A percentile compares a stretch with the other conserved stretches of the same genome.
Evolutionary conservation across 345 rosid species (phyloP).

Genomic region (Hibiscus tridactylites): DNA sequence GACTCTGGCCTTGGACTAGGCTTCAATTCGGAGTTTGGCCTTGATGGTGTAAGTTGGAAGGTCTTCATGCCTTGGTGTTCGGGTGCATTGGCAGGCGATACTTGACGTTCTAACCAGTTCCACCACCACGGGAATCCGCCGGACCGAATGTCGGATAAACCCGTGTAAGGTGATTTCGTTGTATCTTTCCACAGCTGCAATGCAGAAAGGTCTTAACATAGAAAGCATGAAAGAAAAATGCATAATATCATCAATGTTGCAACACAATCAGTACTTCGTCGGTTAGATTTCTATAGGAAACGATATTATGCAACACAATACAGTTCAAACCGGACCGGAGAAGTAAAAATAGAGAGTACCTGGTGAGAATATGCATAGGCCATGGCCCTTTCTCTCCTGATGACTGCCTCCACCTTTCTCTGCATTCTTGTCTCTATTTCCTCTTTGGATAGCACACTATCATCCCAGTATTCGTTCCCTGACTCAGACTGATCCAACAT

Average conservation of each 20-base stretch:
- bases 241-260: no score
- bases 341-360: conserved; percentile 32
- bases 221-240: not conserved
- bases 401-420: conserved; percentile 67
- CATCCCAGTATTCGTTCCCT: conserved; percentile 71
- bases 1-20: conserved; percentile 51
- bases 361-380: conserved; percentile 84
- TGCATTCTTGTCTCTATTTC: conserved; percentile 68
- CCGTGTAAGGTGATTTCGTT: conserved; percentile 38
- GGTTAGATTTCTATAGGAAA: not conserved
- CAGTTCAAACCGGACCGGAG: not conserved
- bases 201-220: not conserved
- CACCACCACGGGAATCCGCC: conserved; percentile 91
- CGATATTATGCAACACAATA: not conserved
- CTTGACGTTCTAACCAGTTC: conserved; percentile 76
- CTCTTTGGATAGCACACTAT: conserved; percentile 66
- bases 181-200: conserved; percentile 53
- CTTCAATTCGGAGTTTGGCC: conserved; percentile 39
- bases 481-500: conserved; percentile 48
- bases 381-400: conserved; percentile 89
- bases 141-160: conserved; percentile 32
- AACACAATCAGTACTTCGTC: not conserved
- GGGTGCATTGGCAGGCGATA: conserved; percentile 35
- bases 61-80: conserved; percentile 36
- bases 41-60: conserved; percentile 42